Evolutionary conservation across 495 filamentous ascomycete genomes (phyloP).

Genomic region (Penicillium manginii): DNA sequence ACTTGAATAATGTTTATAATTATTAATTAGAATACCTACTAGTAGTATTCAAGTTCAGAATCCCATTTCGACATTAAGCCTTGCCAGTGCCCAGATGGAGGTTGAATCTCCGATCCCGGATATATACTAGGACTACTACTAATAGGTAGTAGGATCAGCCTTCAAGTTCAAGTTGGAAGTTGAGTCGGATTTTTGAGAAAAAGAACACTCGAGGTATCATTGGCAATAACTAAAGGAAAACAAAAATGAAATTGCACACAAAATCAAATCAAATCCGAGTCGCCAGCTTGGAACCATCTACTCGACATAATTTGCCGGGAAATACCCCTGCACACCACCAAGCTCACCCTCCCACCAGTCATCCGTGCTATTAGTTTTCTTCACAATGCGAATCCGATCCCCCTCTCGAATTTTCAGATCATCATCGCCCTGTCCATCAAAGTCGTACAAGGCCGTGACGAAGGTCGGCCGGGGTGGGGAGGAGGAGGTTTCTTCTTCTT

Average conservation of each 20-base stretch:
- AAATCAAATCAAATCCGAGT: not conserved
- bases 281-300: not conserved
- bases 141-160: too few species aligned
- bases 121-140: too few species aligned
- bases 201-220: too few species aligned
- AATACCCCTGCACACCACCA: conserved; percentile 71
- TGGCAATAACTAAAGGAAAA: not conserved
- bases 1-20: too few species aligned
- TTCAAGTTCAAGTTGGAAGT: too few species aligned
- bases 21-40: too few species aligned
- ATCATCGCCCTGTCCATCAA: conserved; percentile 69
- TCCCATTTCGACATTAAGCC: too few species aligned
- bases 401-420: conserved; percentile 85
- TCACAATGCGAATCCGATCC: conserved; percentile 80
- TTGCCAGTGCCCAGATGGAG: too few species aligned
- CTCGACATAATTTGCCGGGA: conserved; percentile 87
- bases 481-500: conserved; percentile 69
- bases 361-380: conserved; percentile 82
- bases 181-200: too few species aligned
- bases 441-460: conserved; percentile 82
- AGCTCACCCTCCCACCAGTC: conserved; percentile 98
- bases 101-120: too few species aligned
- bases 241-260: not conserved
- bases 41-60: too few species aligned
- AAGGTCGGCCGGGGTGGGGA: conserved; percentile 69